Conservation (phyloP, 2,329 filamentous ascomycete species). For the Macrophomina tecta region DNA sequence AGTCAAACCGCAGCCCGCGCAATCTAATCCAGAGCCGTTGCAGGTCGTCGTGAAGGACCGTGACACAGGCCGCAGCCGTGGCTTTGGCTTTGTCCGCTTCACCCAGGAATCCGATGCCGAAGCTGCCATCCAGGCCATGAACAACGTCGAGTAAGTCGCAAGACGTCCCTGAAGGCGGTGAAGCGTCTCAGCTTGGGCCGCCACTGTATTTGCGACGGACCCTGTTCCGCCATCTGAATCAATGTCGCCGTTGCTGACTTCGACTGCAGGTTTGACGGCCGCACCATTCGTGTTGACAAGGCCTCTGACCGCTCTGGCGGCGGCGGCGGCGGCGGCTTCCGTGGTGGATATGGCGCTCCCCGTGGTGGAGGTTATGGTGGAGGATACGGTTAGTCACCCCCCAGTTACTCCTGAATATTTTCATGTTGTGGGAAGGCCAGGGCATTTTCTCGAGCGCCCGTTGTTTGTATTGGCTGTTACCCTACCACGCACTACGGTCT, state of each 20-base stretch:
- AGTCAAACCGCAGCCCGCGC: background rate
- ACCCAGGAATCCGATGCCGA: conserved; percentile 76
- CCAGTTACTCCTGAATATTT: background rate
- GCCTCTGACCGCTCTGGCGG: conserved; percentile 76
- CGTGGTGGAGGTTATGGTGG: conserved; percentile 36
- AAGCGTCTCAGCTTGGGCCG: conserved; percentile 23
- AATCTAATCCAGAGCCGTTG: conserved; percentile 11
- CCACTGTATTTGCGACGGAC: conserved; percentile 20
- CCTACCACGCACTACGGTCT: background rate
- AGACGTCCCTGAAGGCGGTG: conserved; percentile 21
- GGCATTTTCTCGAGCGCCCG: background rate
- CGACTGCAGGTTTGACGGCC: conserved; percentile 79
- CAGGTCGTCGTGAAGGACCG: conserved; percentile 98
- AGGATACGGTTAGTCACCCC: conserved; percentile 36
- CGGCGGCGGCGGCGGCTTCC: conserved; percentile 45
- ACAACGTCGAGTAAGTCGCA: conserved; percentile 82
- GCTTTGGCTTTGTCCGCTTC: conserved; percentile 96
- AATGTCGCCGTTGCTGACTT: conserved; percentile 20
- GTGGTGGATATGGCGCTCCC: conserved; percentile 39
- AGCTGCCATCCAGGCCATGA: conserved; percentile 78
- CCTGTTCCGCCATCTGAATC: conserved; percentile 1
- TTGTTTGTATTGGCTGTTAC: background rate
- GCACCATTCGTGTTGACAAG: conserved; percentile 93
- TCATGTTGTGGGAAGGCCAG: background rate
- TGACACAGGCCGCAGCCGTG: conserved; percentile 93